Evolutionary conservation across 768 basidiomycete genomes (phyloP), one percentile per base, ranked within the genome.

Genomic region (Serendipita sp.): DNA sequence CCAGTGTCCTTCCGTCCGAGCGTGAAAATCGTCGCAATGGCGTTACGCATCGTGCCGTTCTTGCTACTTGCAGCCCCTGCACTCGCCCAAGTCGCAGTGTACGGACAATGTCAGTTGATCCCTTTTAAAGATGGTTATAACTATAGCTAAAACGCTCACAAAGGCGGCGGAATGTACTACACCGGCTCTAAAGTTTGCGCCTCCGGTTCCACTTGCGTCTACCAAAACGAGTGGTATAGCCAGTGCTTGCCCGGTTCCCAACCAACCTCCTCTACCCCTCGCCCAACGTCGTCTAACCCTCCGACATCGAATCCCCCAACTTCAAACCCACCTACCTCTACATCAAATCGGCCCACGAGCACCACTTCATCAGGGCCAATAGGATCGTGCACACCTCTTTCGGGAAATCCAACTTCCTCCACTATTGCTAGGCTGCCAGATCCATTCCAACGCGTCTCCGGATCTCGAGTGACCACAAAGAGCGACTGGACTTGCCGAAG

Each of bases 401-500:
- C 55, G 27, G 36, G 29, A 4, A 60, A 60, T 18, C 55, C 55
- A 29, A 60, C 55, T 1, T 53, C 52, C 16, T 10, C 29, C 16
- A 60, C 16, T 23, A 31, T 37, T 67, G 64, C 75, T 62, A 76
- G 74, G 63, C 76, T 83, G 15, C 80, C 79, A 6, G 76, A 83
- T 68, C 82, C 82, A 0, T 84, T 84, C 76, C 73, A 74, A 2
- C 81, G 81, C 71, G 68, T 75, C 33, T 73, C 75, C 66, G 81
- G 81, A 3, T 68, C 74, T 3, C 71, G 74, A 23, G 77, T 78
- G 15, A 67, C 71, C 16, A 79, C 78, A 53, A 74, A 75, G 48
- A 77, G 70, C 3, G 77, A 82, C 64, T 84, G 79, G 76, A 72
- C 72, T 3, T 84, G 82, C 69, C 77, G 81, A 29, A 75, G 76